A percentile compares a stretch with the other conserved stretches of the same genome.
Evolutionary conservation across 2,329 filamentous ascomycete species (phyloP).

Genomic region (Cyphellophora europaea): DNA sequence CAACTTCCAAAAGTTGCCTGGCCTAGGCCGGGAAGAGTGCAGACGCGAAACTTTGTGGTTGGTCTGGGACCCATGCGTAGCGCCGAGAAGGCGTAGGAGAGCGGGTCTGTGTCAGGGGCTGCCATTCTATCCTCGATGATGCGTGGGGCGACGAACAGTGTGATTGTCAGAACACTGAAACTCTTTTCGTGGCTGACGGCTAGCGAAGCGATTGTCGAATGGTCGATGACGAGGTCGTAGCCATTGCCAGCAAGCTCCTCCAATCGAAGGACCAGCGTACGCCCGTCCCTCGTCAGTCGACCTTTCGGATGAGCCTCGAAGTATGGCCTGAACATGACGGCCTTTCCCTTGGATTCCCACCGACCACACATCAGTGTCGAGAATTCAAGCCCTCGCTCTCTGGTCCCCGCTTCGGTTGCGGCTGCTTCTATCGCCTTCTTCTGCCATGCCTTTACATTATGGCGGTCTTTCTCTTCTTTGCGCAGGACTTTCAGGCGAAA

Average conservation of each 20-base stretch:
- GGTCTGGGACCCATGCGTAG: constrained; percentile 19
- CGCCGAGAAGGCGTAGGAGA: constrained; percentile 20
- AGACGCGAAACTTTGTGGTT: constrained; percentile 21
- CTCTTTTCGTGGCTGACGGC: background rate
- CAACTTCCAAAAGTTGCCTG: constrained; percentile 32
- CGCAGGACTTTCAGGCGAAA: constrained; percentile 21
- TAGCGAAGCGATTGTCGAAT: constrained; percentile 1
- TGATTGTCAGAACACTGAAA: constrained; percentile 4
- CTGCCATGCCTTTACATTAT: constrained; percentile 3
- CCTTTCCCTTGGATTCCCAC: constrained; percentile 36
- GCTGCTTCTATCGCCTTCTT: constrained; percentile 18
- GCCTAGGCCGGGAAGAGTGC: constrained; percentile 2
- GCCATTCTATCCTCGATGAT: constrained; percentile 2
- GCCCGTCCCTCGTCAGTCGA: constrained; percentile 3
- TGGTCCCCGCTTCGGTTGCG: constrained; percentile 22
- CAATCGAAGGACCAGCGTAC: constrained; percentile 5
- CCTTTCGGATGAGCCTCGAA: constrained; percentile 31
- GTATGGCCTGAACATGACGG: constrained; percentile 40
- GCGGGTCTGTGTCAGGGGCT: background rate
- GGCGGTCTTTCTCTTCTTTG: constrained; percentile 6
- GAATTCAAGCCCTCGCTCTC: constrained; percentile 28
- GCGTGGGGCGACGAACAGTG: background rate
- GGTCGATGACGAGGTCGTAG: constrained; percentile 4
- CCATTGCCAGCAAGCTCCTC: background rate
- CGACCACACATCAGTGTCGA: constrained; percentile 31